Evolutionary conservation across 2,329 filamentous ascomycete genomes (phyloP).

Genomic region (Fusarium buharicum): DNA sequence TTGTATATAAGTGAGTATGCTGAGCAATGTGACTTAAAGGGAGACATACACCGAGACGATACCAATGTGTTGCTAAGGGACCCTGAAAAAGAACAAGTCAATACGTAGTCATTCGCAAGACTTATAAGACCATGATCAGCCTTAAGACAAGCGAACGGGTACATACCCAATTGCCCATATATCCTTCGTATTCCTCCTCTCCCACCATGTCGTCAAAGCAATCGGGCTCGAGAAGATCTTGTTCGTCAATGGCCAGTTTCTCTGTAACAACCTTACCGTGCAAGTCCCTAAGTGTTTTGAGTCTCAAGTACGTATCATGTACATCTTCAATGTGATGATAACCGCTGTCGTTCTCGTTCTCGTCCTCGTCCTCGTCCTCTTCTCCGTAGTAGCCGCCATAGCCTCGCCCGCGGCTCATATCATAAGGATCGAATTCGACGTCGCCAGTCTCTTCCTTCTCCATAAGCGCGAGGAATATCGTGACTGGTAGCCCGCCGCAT

Average conservation of each 20-base stretch:
- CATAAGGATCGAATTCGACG: not conserved
- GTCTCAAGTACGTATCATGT: constrained; percentile 6
- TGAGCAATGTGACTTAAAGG: not conserved
- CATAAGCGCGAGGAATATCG: constrained; percentile 49
- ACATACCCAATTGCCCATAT: constrained; percentile 45
- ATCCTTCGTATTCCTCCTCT: constrained; percentile 44
- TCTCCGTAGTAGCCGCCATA: too few species aligned
- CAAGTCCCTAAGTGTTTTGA: constrained; percentile 46
- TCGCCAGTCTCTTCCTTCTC: constrained; percentile 45
- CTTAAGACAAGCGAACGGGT: not conserved
- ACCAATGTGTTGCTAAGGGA: constrained; percentile 40
- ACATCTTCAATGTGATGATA: constrained; percentile 32
- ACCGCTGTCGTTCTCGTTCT: constrained; percentile 7
- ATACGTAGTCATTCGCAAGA: not conserved
- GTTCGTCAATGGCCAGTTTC: constrained; percentile 23
- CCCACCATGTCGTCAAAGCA: constrained; percentile 32
- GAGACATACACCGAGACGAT: constrained; percentile 36
- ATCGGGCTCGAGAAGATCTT: constrained; percentile 37
- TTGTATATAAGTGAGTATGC: not conserved
- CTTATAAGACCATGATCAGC: not conserved
- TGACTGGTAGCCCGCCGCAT: constrained; percentile 43
- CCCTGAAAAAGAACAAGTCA: constrained; percentile 19
- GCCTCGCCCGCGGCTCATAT: too few species aligned
- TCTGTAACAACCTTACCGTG: constrained; percentile 37
- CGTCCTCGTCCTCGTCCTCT: not conserved